Evolutionary conservation across 2,329 filamentous ascomycete species (phyloP).

Genomic region (Rhynchosporium secalis): DNA sequence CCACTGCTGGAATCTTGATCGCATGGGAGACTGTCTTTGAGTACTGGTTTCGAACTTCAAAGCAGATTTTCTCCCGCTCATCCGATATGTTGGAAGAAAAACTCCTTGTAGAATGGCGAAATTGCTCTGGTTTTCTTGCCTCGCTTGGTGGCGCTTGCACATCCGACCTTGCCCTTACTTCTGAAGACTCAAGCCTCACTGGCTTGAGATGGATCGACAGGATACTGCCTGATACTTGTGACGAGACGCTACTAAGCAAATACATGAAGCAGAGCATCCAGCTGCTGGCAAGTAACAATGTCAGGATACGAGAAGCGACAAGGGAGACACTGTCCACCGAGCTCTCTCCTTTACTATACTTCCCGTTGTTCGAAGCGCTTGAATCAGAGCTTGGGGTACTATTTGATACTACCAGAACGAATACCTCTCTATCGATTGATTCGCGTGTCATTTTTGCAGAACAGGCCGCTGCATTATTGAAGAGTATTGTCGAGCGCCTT

Average conservation of each 20-base stretch:
- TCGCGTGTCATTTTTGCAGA: constrained; percentile 66
- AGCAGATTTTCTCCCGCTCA: constrained; percentile 57
- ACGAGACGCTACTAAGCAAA: constrained; percentile 59
- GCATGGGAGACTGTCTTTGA: constrained; percentile 69
- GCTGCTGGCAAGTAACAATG: constrained; percentile 62
- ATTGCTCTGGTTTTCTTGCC: constrained; percentile 67
- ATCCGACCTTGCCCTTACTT: constrained; percentile 53
- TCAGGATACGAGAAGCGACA: constrained; percentile 65
- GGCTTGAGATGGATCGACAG: constrained; percentile 62
- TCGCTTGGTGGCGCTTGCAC: constrained; percentile 67
- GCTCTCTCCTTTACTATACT: constrained; percentile 60
- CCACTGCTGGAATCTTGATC: constrained; percentile 64
- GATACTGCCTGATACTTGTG: constrained; percentile 56
- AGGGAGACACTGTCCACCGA: constrained; percentile 67
- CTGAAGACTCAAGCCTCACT: constrained; percentile 58
- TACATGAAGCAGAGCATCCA: constrained; percentile 66
- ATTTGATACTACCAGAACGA: constrained; percentile 56
- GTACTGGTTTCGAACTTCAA: constrained; percentile 63
- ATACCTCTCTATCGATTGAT: constrained; percentile 54
- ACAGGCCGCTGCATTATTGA: constrained; percentile 64
- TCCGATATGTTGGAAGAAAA: constrained; percentile 55
- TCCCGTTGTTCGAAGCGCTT: constrained; percentile 63
- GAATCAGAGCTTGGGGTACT: constrained; percentile 64
- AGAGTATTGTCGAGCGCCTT: constrained; percentile 62
- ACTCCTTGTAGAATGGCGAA: constrained; percentile 64